Evolutionary conservation across 2,329 filamentous ascomycete species (phyloP).

Genomic region (Byssoonygena ceratinophila): DNA sequence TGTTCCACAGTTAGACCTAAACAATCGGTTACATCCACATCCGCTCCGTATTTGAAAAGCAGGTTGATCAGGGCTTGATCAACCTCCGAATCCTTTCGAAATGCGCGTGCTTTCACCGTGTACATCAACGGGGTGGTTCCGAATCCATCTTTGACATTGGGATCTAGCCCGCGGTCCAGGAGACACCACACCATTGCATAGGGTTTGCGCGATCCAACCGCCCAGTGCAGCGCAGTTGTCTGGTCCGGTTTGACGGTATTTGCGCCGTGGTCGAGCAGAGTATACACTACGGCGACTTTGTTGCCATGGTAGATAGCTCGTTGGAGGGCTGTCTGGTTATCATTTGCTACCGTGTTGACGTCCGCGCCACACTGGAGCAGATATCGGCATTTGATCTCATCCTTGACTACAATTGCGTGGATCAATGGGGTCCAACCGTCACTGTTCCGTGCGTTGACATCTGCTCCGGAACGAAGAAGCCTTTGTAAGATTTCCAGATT

Average conservation of each 20-base stretch:
- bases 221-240: conserved; percentile 1
- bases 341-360: background rate
- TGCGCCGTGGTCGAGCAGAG: background rate
- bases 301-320: background rate
- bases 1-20: background rate
- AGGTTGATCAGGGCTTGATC: background rate
- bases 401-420: background rate
- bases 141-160: conserved; percentile 1
- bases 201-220: background rate
- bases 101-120: background rate
- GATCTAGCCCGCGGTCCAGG: background rate
- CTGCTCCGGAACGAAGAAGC: conserved; percentile 3
- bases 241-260: background rate
- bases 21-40: background rate
- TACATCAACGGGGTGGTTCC: conserved; percentile 10
- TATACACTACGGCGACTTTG: background rate
- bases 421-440: conserved; percentile 6
- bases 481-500: background rate
- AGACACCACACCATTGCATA: background rate
- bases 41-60: background rate
- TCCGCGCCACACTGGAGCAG: conserved; percentile 3
- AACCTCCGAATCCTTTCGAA: background rate
- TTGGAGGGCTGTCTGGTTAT: conserved; percentile 2
- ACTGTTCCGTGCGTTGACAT: background rate
- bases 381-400: background rate